A percentile compares a stretch with the other conserved stretches of the same genome.
Evolutionary conservation across 257 asterid species (phyloP).

Genomic region (Thymus quinquecostatus): DNA sequence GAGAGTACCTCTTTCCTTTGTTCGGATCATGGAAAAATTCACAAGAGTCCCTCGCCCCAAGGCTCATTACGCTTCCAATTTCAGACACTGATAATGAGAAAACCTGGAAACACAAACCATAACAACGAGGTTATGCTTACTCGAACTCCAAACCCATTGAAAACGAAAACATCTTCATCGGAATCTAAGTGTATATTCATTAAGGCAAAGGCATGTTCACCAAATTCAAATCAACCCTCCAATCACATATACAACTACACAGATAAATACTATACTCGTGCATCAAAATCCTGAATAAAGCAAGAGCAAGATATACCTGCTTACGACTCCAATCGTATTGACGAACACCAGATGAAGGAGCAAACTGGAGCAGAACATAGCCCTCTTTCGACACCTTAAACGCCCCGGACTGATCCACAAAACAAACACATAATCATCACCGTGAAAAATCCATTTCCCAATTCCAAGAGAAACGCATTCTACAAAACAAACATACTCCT

Average conservation of each 20-base stretch:
- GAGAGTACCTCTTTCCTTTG: constrained; percentile 78
- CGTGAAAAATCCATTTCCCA: constrained; percentile 4
- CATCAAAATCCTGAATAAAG: background rate
- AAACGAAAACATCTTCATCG: background rate
- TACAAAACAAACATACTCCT: constrained; percentile 51
- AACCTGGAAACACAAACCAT: constrained; percentile 54
- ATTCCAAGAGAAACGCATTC: constrained; percentile 16
- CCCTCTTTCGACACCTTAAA: constrained; percentile 87
- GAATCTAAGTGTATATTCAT: background rate
- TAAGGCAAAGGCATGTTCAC: background rate
- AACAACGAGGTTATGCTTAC: background rate
- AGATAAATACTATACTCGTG: background rate
- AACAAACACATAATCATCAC: constrained; percentile 27
- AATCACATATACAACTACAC: background rate
- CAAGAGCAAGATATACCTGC: constrained; percentile 56
- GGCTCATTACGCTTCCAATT: constrained; percentile 78
- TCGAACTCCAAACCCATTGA: constrained; percentile 5
- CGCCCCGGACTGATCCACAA: constrained; percentile 83
- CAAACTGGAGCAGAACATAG: constrained; percentile 79
- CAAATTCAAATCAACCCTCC: constrained; percentile 15
- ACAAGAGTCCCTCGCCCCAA: constrained; percentile 85
- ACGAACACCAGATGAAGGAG: constrained; percentile 88
- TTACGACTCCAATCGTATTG: constrained; percentile 96
- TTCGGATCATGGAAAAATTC: constrained; percentile 95
- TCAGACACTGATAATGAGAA: constrained; percentile 85